Conservation (phyloP, 805 yeast genomes). For the Yarrowia phangngaensis region DNA sequence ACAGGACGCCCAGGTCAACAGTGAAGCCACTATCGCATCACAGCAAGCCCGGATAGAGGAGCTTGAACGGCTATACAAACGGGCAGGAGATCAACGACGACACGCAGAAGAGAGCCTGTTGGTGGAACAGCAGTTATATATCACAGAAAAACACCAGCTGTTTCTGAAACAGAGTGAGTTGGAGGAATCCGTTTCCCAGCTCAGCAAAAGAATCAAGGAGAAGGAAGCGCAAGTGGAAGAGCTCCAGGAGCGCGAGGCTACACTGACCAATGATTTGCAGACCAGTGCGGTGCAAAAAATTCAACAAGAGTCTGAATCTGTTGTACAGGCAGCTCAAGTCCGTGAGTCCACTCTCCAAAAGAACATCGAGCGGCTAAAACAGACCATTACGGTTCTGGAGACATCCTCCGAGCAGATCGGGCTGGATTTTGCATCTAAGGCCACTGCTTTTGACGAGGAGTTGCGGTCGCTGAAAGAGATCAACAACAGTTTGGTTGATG, state of each 20-base stretch:
- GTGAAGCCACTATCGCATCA: slow-evolving; percentile 14
- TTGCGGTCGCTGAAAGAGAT: slow-evolving; percentile 30
- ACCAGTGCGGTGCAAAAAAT: neutral
- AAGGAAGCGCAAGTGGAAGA: slow-evolving; percentile 18
- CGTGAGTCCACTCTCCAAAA: slow-evolving; percentile 20
- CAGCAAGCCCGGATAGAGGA: slow-evolving; percentile 9
- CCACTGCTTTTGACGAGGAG: slow-evolving; percentile 35
- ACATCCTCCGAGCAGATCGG: slow-evolving; percentile 36
- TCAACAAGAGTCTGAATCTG: slow-evolving; percentile 2
- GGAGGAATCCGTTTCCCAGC: slow-evolving; percentile 8
- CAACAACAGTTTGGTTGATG: slow-evolving; percentile 36
- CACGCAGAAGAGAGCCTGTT: slow-evolving; percentile 15
- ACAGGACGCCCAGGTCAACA: slow-evolving; percentile 19
- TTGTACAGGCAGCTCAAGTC: slow-evolving; percentile 21
- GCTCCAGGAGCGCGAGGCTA: slow-evolving; percentile 12
- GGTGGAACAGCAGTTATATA: slow-evolving; percentile 26
- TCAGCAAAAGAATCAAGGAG: slow-evolving; percentile 13
- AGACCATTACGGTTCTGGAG: slow-evolving; percentile 33
- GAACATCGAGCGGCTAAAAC: slow-evolving; percentile 29
- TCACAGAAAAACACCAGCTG: slow-evolving; percentile 25
- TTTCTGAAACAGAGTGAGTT: slow-evolving; percentile 10
- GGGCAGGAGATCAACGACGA: slow-evolving; percentile 15
- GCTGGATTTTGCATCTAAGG: slow-evolving; percentile 36
- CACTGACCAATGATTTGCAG: slow-evolving; percentile 7
- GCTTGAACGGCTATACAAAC: slow-evolving; percentile 19